Conservation (phyloP, 176 grass and related monocot species). For the Alopecurus myosuroides region DNA sequence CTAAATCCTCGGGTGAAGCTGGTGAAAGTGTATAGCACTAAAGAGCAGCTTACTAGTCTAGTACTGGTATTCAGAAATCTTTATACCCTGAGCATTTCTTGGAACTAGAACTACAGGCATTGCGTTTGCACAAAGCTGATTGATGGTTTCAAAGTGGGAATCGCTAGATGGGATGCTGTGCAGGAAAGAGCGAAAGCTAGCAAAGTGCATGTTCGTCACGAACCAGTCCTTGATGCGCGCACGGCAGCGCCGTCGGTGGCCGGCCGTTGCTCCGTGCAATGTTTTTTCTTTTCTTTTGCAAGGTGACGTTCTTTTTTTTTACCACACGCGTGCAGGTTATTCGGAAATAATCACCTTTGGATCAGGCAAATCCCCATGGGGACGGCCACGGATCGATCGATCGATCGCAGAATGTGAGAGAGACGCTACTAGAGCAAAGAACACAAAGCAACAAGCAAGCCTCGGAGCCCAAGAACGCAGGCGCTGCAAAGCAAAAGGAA, state of each 20-base stretch:
- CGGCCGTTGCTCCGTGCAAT: background rate
- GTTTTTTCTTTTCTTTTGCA: background rate
- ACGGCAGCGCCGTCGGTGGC: background rate
- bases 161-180: background rate
- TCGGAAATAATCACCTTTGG: conserved; percentile 42
- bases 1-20: too few relatives aligned
- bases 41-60: too few relatives aligned
- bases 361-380: conserved; percentile 51
- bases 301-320: conserved; percentile 38
- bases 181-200: background rate
- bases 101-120: background rate
- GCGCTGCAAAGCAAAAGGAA: conserved; percentile 49
- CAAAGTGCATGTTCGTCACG: background rate
- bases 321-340: conserved; percentile 44
- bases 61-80: background rate
- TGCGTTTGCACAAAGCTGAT: background rate
- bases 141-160: background rate
- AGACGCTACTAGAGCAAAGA: background rate
- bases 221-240: background rate
- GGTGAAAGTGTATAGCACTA: too few relatives aligned
- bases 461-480: conserved; percentile 28
- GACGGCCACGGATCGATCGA: background rate
- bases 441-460: conserved; percentile 24
- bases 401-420: background rate
- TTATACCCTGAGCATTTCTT: background rate